Conservation (phyloP, 164 flowering plant species). For the Taxillus chinensis region DNA sequence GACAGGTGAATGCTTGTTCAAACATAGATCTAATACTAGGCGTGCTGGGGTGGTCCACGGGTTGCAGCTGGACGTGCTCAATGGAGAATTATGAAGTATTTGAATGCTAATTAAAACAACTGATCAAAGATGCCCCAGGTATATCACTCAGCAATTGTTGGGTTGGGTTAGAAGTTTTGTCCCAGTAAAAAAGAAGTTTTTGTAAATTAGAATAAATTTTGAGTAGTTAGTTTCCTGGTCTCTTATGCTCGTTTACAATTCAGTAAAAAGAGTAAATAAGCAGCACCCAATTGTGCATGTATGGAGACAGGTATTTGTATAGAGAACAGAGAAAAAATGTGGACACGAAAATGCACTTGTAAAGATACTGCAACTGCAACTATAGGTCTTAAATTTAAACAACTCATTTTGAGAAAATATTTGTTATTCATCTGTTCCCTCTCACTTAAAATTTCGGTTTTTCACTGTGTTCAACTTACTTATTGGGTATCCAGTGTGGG, state of each 20-base stretch:
- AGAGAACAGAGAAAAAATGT: slow-evolving; percentile 10
- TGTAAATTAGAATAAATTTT: slow-evolving; percentile 3
- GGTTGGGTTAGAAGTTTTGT: slow-evolving; percentile 32
- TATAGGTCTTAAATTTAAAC: no score
- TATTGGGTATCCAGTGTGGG: no score
- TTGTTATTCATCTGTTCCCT: no score
- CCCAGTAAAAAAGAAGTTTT: slow-evolving; percentile 7
- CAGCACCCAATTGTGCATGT: slow-evolving; percentile 22
- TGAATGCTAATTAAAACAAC: slow-evolving; percentile 37
- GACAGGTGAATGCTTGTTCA: slow-evolving; percentile 63
- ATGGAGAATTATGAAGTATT: slow-evolving; percentile 22
- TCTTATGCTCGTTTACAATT: slow-evolving; percentile 11
- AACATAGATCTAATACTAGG: slow-evolving; percentile 66
- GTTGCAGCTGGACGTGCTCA: slow-evolving; percentile 85
- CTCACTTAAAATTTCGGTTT: no score
- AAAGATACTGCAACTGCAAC: background rate
- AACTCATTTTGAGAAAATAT: no score
- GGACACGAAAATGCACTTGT: background rate
- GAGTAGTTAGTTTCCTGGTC: slow-evolving; percentile 8
- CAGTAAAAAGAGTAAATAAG: slow-evolving; percentile 15
- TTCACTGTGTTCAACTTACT: no score
- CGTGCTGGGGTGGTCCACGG: slow-evolving; percentile 83
- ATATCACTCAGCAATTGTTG: slow-evolving; percentile 7
- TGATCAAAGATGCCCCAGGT: background rate
- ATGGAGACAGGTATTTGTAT: slow-evolving; percentile 37